These are phyloP conservation scores for Aspergillus chevalieri DNA, from an alignment of 2,329 filamentous ascomycete genomes.

Conservation along the genomic window DNA sequence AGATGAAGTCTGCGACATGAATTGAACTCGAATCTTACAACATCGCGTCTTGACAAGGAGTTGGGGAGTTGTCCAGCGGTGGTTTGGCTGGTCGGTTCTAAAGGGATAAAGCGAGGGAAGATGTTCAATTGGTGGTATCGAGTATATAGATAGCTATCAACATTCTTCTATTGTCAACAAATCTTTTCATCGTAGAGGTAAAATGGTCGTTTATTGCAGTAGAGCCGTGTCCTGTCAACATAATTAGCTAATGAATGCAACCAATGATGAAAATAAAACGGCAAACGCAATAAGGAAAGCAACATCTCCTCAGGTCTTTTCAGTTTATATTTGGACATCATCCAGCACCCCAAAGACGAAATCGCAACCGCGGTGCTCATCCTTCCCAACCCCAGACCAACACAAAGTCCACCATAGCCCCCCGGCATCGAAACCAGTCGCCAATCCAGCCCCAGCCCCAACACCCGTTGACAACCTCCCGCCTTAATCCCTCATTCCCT, in stretches of 20 bases:
- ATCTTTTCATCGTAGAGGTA: too few relatives aligned
- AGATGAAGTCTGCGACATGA: too few relatives aligned
- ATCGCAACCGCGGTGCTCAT: slow-evolving; percentile 25
- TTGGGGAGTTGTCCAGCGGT: too few relatives aligned
- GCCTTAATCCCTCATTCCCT: slow-evolving; percentile 1
- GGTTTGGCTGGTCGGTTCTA: too few relatives aligned
- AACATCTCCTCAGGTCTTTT: slow-evolving; percentile 42
- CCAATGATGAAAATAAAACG: too few relatives aligned
- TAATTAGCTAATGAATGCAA: not conserved
- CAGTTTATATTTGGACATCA: slow-evolving; percentile 38
- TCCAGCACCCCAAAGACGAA: slow-evolving; percentile 21
- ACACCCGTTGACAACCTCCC: slow-evolving; percentile 1
- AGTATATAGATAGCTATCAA: too few relatives aligned
- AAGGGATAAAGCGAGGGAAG: too few relatives aligned
- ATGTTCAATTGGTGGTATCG: too few relatives aligned
- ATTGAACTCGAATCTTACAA: too few relatives aligned
- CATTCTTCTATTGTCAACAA: too few relatives aligned
- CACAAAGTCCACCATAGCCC: slow-evolving; percentile 12
- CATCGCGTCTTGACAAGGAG: too few relatives aligned
- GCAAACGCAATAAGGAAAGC: not conserved
- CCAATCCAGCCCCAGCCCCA: not conserved
- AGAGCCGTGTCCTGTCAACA: not conserved
- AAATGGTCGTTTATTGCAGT: too few relatives aligned
- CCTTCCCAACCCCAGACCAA: slow-evolving; percentile 2
- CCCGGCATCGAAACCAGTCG: not conserved